Conservation (phyloP, 2,329 filamentous ascomycete species). For the Fusarium robinianum region DNA sequence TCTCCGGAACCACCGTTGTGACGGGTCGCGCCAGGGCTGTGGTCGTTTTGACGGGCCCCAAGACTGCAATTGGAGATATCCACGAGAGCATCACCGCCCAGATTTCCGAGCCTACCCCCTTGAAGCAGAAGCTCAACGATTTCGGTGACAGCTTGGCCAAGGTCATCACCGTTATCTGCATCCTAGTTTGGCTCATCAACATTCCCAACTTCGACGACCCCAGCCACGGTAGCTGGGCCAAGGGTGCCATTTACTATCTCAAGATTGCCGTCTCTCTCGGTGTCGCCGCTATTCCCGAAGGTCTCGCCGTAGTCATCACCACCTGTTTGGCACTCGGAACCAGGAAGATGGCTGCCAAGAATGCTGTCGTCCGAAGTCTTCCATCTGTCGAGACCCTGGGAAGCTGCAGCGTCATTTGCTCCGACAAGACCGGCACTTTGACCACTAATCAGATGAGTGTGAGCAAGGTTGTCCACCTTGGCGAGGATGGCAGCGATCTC, state of each 20-base stretch:
- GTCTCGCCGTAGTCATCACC: constrained; percentile 97
- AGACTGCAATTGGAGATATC: constrained; percentile 96
- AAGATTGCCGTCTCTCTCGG: constrained; percentile 99
- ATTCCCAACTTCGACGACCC: constrained; percentile 96
- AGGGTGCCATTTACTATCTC: constrained; percentile 98
- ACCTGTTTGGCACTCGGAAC: constrained; percentile 95
- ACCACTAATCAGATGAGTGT: constrained; percentile 99
- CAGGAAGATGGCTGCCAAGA: constrained; percentile 98
- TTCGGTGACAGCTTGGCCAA: constrained; percentile 96
- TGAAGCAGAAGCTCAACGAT: constrained; percentile 99
- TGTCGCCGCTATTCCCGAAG: constrained; percentile 96
- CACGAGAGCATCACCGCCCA: constrained; percentile 98
- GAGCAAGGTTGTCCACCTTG: constrained; percentile 85
- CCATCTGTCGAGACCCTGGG: constrained; percentile 97
- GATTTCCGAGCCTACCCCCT: constrained; percentile 93
- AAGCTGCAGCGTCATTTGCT: constrained; percentile 99
- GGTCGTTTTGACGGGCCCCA: constrained; percentile 85
- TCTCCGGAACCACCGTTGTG: constrained; percentile 96
- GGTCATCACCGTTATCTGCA: constrained; percentile 96
- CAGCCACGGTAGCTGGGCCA: constrained; percentile 89
- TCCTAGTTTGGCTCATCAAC: constrained; percentile 98
- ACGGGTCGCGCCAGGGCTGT: constrained; percentile 90
- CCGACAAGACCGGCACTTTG: constrained; percentile 97
- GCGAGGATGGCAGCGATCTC: constrained; percentile 71
- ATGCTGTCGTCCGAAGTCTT: constrained; percentile 92